Percentiles rank a stretch among this genome's conserved stretches.
These are phyloP conservation scores for Aspergillus ruber DNA, from an alignment of 2,329 filamentous ascomycete species.

Conservation along the genomic window DNA sequence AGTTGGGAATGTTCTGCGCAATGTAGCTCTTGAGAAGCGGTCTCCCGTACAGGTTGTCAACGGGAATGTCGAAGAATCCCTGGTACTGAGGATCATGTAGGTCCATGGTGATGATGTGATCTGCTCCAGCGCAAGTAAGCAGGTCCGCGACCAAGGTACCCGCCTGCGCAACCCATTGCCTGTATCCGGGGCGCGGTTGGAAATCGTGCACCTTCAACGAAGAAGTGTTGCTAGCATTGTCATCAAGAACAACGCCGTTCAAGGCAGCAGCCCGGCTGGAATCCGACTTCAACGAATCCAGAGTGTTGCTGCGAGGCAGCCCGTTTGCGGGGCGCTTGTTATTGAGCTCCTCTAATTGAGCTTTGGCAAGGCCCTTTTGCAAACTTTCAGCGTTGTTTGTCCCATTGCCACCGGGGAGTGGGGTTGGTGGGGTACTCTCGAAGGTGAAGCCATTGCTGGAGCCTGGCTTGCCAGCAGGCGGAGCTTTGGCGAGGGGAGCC, in stretches of 20 bases:
- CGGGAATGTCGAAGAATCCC: conserved; percentile 97
- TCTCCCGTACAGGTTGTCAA: conserved; percentile 85
- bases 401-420: conserved; percentile 62
- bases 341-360: conserved; percentile 51
- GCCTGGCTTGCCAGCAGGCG: conserved; percentile 30
- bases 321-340: conserved; percentile 39
- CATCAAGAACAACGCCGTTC: conserved; percentile 51
- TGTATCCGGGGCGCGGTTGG: conserved; percentile 85
- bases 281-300: conserved; percentile 32
- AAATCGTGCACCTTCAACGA: conserved; percentile 55
- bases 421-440: conserved; percentile 84
- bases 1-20: conserved; percentile 76
- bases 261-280: conserved; percentile 10
- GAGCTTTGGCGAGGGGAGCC: conserved; percentile 71
- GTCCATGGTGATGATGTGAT: conserved; percentile 97
- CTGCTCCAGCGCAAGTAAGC: conserved; percentile 87
- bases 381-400: conserved; percentile 63
- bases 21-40: conserved; percentile 57
- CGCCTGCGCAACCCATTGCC: conserved; percentile 97
- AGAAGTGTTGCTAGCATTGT: conserved; percentile 55
- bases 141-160: conserved; percentile 92
- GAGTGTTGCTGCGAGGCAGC: conserved; percentile 32
- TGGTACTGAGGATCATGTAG: conserved; percentile 95
- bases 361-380: conserved; percentile 65
- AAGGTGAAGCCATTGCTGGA: conserved; percentile 65